phyloP scores from a whole-genome alignment of 1,284 basidiomycete genomes.

The Austroboletus niveus region DNA sequence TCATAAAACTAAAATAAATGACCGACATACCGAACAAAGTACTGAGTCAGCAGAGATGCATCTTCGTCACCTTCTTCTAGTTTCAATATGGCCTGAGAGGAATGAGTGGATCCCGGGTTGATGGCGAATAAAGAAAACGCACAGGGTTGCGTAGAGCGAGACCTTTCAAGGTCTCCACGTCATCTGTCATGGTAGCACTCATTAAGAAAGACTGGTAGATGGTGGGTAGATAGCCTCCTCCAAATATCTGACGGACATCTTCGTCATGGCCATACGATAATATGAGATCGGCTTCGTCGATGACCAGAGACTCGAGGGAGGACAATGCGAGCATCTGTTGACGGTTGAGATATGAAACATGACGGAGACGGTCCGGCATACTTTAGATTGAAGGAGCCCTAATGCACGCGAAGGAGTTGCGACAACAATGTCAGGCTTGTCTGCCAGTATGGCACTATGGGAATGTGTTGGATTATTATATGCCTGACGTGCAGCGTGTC shows the following conservation, averaged over 20 bases:
- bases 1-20: background rate
- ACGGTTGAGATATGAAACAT: slow-evolving; percentile 1
- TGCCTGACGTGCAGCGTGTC: background rate
- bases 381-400: slow-evolving; percentile 77
- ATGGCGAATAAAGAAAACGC: slow-evolving; percentile 27
- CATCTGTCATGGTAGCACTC: slow-evolving; percentile 97
- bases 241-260: slow-evolving; percentile 84
- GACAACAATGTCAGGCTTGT: slow-evolving; percentile 90
- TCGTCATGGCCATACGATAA: slow-evolving; percentile 96
- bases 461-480: slow-evolving; percentile 3
- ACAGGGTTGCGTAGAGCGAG: slow-evolving; percentile 87
- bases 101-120: background rate
- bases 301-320: slow-evolving; percentile 82
- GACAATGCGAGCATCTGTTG: slow-evolving; percentile 58
- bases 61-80: slow-evolving; percentile 86
- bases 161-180: slow-evolving; percentile 90
- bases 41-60: slow-evolving; percentile 79
- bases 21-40: slow-evolving; percentile 64
- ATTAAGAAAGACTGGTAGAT: slow-evolving; percentile 95
- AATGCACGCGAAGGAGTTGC: slow-evolving; percentile 89
- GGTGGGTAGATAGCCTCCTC: slow-evolving; percentile 76
- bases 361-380: slow-evolving; percentile 22
- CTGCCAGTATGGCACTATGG: slow-evolving; percentile 73
- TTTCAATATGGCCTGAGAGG: slow-evolving; percentile 73
- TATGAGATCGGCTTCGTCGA: slow-evolving; percentile 98